A percentile compares a stretch with the other conserved stretches of the same genome.
phyloP scores from a whole-genome alignment of 2,329 filamentous ascomycete species.

The Scytalidium sp. region DNA sequence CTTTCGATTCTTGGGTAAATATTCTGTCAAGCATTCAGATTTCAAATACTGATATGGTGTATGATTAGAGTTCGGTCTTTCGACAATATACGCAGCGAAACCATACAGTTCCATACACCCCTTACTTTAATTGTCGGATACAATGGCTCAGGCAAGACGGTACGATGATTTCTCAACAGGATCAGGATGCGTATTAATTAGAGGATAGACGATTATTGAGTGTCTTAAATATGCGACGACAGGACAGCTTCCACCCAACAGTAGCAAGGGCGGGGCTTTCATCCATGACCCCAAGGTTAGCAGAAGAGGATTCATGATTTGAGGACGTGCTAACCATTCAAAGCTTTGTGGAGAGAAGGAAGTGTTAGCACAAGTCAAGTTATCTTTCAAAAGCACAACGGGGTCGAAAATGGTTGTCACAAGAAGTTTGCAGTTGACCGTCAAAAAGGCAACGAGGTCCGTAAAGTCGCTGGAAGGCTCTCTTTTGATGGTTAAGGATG shows the following conservation, averaged over 20 bases:
- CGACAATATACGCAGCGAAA: constrained; percentile 69
- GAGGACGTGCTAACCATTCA: constrained; percentile 14
- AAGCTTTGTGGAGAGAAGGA: constrained; percentile 81
- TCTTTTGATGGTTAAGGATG: constrained; percentile 71
- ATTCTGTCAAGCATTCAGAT: not conserved
- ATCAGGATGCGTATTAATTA: constrained; percentile 8
- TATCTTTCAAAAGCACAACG: constrained; percentile 78
- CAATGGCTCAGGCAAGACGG: constrained; percentile 96
- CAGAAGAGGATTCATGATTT: not conserved
- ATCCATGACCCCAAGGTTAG: constrained; percentile 90
- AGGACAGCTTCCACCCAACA: constrained; percentile 89
- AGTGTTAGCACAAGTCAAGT: constrained; percentile 85
- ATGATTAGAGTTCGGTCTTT: constrained; percentile 74
- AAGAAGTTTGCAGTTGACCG: constrained; percentile 78
- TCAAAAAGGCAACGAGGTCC: constrained; percentile 74
- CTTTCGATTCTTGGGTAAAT: constrained; percentile 74
- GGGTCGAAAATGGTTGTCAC: constrained; percentile 79
- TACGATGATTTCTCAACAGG: constrained; percentile 26
- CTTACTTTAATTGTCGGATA: constrained; percentile 95
- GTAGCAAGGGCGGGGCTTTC: constrained; percentile 81
- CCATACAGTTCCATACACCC: constrained; percentile 84
- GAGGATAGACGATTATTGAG: constrained; percentile 82
- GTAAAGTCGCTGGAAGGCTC: constrained; percentile 85
- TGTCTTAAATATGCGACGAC: constrained; percentile 98
- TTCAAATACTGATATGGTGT: not conserved